Evolutionary conservation across 2,329 filamentous ascomycete species (phyloP), one percentile per base, ranked within the genome.

Genomic region (Metarhizium rileyi): DNA sequence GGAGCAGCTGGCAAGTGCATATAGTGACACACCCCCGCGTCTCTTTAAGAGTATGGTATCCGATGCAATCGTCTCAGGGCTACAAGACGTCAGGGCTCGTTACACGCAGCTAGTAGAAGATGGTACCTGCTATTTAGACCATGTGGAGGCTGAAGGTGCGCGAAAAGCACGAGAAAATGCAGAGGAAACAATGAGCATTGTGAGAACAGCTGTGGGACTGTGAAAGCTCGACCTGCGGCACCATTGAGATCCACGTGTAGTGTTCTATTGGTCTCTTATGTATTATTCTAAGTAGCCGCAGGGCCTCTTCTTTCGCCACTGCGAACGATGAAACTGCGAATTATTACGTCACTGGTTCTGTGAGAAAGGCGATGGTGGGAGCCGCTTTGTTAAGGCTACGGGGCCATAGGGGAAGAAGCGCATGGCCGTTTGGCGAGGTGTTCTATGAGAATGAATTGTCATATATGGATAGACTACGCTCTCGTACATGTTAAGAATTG

Each of bases 131-230:
- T 76, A 75, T 59, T 64, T 89, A 12, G 73, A 81, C 44, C 66
- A 75, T 9, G 69, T 87, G 10, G 79, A 78, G 42, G 70, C 66
- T 4, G 63, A 76, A 36, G 86, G 87, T 0, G 78, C 77, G 0
- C 63, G 65, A 36, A 80, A 74, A 61, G 87, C 87, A n/a, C 70
- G 70, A 23, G 61, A 68, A 46, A 87, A 73, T 56, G 86, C 87
- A 0, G 67, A 71, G 51, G 66, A 70, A 52, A 81, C 77, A 26
- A 83, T 84, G 78, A 61, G 63, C 30, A 55, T 70, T 35, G 75
- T 83, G 6, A 70, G 70, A 51, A 61, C 68, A 35, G 76, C 75
- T 4, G 69, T 81, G 18, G 80, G 80, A 2, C 56, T 80, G 22
- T 72, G 53, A 54, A n/a, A n/a, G n/a, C n/a, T n/a, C n/a, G n/a